Evolutionary conservation across 345 rosid species (phyloP).

Genomic region (Nephelium lappaceum): DNA sequence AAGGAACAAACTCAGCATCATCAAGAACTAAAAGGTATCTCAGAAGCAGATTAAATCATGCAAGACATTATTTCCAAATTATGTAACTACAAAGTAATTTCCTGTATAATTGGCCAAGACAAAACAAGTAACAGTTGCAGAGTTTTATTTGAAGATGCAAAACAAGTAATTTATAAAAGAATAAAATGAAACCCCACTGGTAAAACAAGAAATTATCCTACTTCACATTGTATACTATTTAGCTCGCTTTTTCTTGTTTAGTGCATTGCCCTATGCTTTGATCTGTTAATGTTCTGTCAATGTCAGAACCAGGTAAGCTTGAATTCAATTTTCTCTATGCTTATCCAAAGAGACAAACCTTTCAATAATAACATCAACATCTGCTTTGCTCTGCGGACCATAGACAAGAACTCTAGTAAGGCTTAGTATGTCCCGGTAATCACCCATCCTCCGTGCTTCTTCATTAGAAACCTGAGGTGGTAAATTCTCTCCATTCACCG

Average conservation of each 20-base stretch:
- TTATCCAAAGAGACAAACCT: conserved; percentile 40
- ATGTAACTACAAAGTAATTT: conserved; percentile 3
- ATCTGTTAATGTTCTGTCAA: not conserved
- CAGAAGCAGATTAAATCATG: not conserved
- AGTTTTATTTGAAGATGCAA: not conserved
- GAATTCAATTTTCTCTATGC: not conserved
- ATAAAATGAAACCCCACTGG: not conserved
- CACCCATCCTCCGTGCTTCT: conserved; percentile 83
- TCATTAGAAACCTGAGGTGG: conserved; percentile 63
- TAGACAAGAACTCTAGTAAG: conserved; percentile 85
- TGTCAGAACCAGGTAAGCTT: not conserved
- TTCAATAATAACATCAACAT: conserved; percentile 70
- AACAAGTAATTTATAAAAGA: not conserved
- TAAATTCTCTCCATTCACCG: conserved; percentile 36
- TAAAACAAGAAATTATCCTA: not conserved
- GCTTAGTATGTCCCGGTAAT: conserved; percentile 93
- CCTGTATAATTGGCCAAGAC: not conserved
- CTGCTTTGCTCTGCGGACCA: conserved; percentile 96
- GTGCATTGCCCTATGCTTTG: not conserved
- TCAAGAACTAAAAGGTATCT: not conserved
- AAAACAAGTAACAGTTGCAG: not conserved
- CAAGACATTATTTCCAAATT: not conserved
- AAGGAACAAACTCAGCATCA: conserved; percentile 23
- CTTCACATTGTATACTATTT: not conserved
- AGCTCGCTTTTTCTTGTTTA: not conserved